phyloP scores from a whole-genome alignment of 768 basidiomycete species.

The Mycena vulgaris region DNA sequence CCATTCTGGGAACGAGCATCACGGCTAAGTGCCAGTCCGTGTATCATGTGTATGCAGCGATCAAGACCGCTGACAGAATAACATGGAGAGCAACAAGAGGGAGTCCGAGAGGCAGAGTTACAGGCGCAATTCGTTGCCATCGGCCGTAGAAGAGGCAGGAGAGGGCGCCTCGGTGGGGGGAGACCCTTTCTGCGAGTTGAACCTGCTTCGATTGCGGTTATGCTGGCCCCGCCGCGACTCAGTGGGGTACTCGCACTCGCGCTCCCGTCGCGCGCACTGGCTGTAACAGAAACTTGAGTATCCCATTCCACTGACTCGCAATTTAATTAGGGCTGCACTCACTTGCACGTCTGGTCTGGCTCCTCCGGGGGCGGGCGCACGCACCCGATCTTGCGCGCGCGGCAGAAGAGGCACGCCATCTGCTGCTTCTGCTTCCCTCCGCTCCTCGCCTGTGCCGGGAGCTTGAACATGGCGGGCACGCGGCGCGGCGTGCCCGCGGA shows the following conservation, averaged over 20 bases:
- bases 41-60: not conserved
- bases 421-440: conserved; percentile 21
- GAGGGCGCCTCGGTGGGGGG: not conserved
- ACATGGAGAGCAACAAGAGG: no score
- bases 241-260: conserved; percentile 11
- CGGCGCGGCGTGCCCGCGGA: conserved; percentile 1
- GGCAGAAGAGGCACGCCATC: conserved; percentile 31
- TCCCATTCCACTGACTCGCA: not conserved
- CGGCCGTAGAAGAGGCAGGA: not conserved
- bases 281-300: conserved; percentile 1
- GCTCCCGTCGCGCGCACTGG: conserved; percentile 20
- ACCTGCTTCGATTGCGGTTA: not conserved
- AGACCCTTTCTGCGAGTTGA: not conserved
- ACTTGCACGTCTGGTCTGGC: conserved; percentile 36
- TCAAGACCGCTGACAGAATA: no score
- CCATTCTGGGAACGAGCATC: not conserved
- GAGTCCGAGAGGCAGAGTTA: no score
- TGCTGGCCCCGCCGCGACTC: conserved; percentile 26
- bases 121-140: not conserved
- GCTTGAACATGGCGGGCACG: conserved; percentile 20
- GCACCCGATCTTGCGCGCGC: conserved; percentile 36
- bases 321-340: not conserved
- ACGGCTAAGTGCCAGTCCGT: not conserved
- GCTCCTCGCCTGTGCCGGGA: not conserved
- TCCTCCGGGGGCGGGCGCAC: conserved; percentile 20